Percentiles rank a stretch among this genome's conserved stretches.
Evolutionary conservation across 2,329 filamentous ascomycete genomes (phyloP).

Genomic region (Curvularia sp.): DNA sequence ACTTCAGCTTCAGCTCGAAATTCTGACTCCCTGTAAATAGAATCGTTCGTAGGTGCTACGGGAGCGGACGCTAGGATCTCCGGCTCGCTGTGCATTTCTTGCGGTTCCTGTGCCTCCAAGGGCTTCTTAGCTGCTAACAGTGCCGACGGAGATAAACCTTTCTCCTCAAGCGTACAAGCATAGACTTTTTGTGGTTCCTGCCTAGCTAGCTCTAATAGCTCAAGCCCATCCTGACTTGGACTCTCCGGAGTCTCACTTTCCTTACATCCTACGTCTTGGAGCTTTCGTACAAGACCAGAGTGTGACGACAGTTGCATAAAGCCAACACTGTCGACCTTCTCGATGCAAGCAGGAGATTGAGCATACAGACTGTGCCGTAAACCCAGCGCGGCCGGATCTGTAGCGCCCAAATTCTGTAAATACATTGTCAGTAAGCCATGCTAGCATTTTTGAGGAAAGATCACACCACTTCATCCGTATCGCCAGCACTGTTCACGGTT

Average conservation of each 20-base stretch:
- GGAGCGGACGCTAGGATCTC: slow-evolving; percentile 3
- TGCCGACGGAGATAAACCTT: slow-evolving; percentile 5
- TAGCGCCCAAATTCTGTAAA: slow-evolving; percentile 8
- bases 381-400: slow-evolving; percentile 5
- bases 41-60: background rate
- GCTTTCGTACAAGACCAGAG: slow-evolving; percentile 1
- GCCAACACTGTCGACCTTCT: slow-evolving; percentile 8
- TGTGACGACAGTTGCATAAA: slow-evolving; percentile 5
- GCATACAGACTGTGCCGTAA: slow-evolving; percentile 8
- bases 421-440: slow-evolving; percentile 11
- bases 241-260: slow-evolving; percentile 6
- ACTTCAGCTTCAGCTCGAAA: slow-evolving; percentile 2
- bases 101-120: slow-evolving; percentile 3
- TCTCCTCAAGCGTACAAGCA: slow-evolving; percentile 9
- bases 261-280: slow-evolving; percentile 7
- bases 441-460: slow-evolving; percentile 9
- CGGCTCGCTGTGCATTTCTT: slow-evolving; percentile 8
- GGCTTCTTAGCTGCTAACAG: slow-evolving; percentile 7
- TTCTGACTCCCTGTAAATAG: slow-evolving; percentile 4
- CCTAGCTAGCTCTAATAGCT: slow-evolving; percentile 6
- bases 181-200: slow-evolving; percentile 4
- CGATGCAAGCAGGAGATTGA: slow-evolving; percentile 4
- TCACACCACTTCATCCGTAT: slow-evolving; percentile 13
- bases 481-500: slow-evolving; percentile 8
- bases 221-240: slow-evolving; percentile 6